Percentiles rank a stretch among this genome's conserved stretches.
Evolutionary conservation across 2,329 filamentous ascomycete species (phyloP).

Genomic region (Ceratocystiopsis sp.): DNA sequence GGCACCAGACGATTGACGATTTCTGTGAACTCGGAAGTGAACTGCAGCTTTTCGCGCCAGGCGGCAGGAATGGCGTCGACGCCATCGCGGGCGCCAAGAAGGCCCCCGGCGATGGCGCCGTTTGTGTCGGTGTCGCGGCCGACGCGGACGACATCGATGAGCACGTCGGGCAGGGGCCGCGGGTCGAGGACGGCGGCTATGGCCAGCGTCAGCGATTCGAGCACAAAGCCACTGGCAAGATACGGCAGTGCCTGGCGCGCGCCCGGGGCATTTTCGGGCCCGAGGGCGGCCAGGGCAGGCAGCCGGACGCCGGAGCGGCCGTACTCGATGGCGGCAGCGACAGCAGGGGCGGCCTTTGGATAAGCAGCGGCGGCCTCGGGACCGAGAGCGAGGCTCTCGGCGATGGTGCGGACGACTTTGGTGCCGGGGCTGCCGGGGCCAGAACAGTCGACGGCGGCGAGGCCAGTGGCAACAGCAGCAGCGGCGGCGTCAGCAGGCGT

Average conservation of each 20-base stretch:
- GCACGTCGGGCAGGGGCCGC: conserved; percentile 22
- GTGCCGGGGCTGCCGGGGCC: conserved; percentile 7
- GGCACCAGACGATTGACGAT: conserved; percentile 1
- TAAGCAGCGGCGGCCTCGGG: neutral
- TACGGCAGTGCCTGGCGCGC: conserved; percentile 11
- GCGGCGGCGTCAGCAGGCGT: conserved; percentile 14
- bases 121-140: conserved; percentile 30
- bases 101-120: conserved; percentile 26
- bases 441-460: conserved; percentile 1
- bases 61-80: conserved; percentile 21
- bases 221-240: conserved; percentile 22
- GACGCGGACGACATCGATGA: conserved; percentile 27
- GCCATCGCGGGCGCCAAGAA: conserved; percentile 28
- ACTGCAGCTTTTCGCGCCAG: conserved; percentile 24
- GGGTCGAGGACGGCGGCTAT: conserved; percentile 25
- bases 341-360: neutral
- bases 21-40: conserved; percentile 19
- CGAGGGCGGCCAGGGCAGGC: conserved; percentile 15
- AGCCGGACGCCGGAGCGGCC: conserved; percentile 13
- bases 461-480: conserved; percentile 5
- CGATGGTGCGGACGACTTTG: neutral
- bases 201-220: conserved; percentile 23
- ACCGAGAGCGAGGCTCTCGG: neutral
- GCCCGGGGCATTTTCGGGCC: conserved; percentile 9
- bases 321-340: conserved; percentile 12